phyloP scores from a whole-genome alignment of 257 asterid genomes.

The Fraxinus anomala region DNA sequence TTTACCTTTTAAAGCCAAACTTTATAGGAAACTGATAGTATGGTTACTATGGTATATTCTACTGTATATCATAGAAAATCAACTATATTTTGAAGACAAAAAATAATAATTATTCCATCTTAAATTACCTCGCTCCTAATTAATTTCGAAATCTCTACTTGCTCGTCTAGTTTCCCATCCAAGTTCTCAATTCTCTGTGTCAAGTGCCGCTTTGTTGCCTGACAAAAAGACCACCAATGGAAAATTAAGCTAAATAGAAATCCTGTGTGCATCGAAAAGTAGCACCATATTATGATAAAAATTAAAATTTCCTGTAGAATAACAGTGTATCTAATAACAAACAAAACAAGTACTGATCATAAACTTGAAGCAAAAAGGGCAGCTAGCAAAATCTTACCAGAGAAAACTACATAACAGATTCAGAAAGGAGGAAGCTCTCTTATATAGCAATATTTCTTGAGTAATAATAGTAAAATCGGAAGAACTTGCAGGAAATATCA shows the following conservation, averaged over 20 bases:
- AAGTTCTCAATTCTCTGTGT: conserved; percentile 91
- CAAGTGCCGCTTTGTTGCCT: conserved; percentile 89
- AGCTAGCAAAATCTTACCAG: background rate
- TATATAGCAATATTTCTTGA: background rate
- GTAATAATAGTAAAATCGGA: conserved; percentile 1
- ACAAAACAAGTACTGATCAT: background rate
- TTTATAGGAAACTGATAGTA: background rate
- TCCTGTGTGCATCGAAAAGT: background rate
- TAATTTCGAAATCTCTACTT: conserved; percentile 75
- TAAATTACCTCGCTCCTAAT: conserved; percentile 65
- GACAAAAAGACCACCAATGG: conserved; percentile 19
- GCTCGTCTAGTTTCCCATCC: conserved; percentile 91
- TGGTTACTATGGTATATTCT: background rate
- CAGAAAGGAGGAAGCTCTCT: background rate
- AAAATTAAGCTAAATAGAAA: conserved; percentile 20
- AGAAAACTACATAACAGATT: background rate
- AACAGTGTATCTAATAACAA: background rate
- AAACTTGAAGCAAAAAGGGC: background rate
- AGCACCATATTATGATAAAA: background rate
- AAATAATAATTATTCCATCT: background rate
- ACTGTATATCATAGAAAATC: background rate
- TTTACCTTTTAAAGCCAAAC: background rate
- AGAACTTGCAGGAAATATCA: background rate
- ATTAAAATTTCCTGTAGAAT: background rate
- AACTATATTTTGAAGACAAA: background rate